Conservation (phyloP, 148 eudicot genomes). For the Mesembryanthemum crystallinum region DNA sequence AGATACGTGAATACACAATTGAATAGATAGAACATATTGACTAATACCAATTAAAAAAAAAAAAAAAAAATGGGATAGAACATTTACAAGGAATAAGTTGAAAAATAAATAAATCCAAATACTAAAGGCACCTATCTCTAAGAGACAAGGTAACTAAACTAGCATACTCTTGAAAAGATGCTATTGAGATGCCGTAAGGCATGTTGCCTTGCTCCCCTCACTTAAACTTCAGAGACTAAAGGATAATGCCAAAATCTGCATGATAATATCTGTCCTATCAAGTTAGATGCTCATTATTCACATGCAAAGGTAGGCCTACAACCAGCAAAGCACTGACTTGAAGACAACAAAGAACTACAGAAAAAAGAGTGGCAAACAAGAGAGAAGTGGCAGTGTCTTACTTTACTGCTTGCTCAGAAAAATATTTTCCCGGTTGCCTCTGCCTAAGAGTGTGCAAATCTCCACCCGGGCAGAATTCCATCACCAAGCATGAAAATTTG, state of each 20-base stretch:
- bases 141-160: too few relatives aligned
- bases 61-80: too few relatives aligned
- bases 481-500: conserved; percentile 71
- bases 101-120: too few relatives aligned
- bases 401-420: conserved; percentile 68
- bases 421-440: conserved; percentile 67
- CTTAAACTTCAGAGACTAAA: neutral
- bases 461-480: conserved; percentile 81
- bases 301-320: neutral
- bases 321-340: neutral
- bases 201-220: neutral
- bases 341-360: neutral
- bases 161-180: too few relatives aligned
- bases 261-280: neutral
- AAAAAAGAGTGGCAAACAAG: neutral
- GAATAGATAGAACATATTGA: too few relatives aligned
- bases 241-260: neutral
- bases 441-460: conserved; percentile 72
- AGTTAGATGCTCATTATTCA: neutral
- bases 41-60: too few relatives aligned
- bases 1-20: too few relatives aligned
- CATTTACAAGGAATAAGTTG: too few relatives aligned
- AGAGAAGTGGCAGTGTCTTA: conserved; percentile 23
- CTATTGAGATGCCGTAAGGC: neutral
- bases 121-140: too few relatives aligned